phyloP scores from a whole-genome alignment of 352 stramenopile genomes.

The Globisporangium paddicum region DNA sequence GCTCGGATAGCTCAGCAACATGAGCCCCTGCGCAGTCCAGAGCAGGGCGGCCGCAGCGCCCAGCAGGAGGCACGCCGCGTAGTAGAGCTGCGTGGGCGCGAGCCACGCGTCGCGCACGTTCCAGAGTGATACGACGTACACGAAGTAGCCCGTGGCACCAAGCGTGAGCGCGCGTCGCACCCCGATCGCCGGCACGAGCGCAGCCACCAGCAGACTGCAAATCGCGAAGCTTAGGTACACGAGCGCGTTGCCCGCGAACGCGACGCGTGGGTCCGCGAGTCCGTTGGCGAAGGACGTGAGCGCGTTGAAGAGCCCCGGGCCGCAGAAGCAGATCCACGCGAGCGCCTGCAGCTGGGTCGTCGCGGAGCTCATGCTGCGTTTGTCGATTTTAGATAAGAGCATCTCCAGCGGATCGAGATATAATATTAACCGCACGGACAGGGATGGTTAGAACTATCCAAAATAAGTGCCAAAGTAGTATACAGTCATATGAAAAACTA shows the following conservation, averaged over 20 bases:
- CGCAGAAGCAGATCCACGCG: slow-evolving; percentile 43
- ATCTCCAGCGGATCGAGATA: no score
- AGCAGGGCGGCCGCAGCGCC: slow-evolving; percentile 62
- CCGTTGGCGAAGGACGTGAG: slow-evolving; percentile 41
- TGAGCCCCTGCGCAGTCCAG: slow-evolving; percentile 71
- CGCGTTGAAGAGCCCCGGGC: slow-evolving; percentile 50
- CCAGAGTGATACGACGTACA: slow-evolving; percentile 41
- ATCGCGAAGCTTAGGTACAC: slow-evolving; percentile 63
- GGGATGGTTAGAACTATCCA: no score
- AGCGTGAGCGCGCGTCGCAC: slow-evolving; percentile 38
- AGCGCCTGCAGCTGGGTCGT: slow-evolving; percentile 30
- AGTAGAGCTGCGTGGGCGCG: slow-evolving; percentile 5
- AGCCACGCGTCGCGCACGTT: slow-evolving; percentile 27
- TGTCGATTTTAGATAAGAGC: no score
- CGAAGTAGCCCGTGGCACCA: slow-evolving; percentile 54
- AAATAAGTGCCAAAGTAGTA: no score
- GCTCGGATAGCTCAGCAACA: slow-evolving; percentile 59
- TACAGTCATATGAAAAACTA: no score
- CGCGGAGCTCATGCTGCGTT: background rate
- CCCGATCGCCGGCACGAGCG: slow-evolving; percentile 42
- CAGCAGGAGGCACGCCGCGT: slow-evolving; percentile 31
- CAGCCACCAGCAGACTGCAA: slow-evolving; percentile 39
- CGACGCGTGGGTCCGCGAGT: slow-evolving; percentile 29
- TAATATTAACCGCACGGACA: no score
- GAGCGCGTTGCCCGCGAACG: slow-evolving; percentile 35